A percentile compares a stretch with the other conserved stretches of the same genome.
These are phyloP conservation scores for Camellia granthamiana DNA, from an alignment of 148 eudicot species.

Conservation along the genomic window DNA sequence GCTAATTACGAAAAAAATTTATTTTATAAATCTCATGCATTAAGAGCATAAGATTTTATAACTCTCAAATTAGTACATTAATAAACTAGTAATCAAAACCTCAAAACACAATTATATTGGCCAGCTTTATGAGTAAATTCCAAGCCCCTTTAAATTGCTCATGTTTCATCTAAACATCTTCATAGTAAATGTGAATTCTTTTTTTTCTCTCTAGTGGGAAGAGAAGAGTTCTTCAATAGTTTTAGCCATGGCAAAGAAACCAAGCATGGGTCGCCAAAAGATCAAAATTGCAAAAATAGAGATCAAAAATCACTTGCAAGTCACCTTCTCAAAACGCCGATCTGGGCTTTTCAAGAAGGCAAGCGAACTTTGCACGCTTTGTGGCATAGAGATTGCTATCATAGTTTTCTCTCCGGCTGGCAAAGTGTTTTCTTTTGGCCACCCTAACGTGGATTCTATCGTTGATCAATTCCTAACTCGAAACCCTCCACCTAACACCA, in stretches of 20 bases:
- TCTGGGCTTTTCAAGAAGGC: slow-evolving; percentile 59
- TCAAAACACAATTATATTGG: slow-evolving; percentile 10
- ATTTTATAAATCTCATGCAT: slow-evolving; percentile 33
- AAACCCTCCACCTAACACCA: slow-evolving; percentile 26
- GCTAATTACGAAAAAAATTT: slow-evolving; percentile 18
- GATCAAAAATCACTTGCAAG: slow-evolving; percentile 50
- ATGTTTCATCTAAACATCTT: slow-evolving; percentile 1
- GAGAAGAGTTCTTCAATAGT: not conserved
- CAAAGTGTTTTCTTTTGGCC: slow-evolving; percentile 52
- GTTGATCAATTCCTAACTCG: slow-evolving; percentile 35
- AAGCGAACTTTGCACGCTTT: slow-evolving; percentile 52
- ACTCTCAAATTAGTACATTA: slow-evolving; percentile 43
- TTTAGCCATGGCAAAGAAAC: slow-evolving; percentile 47
- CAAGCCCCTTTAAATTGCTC: slow-evolving; percentile 22
- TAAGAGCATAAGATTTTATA: slow-evolving; percentile 35
- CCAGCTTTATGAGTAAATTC: slow-evolving; percentile 4
- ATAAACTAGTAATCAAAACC: slow-evolving; percentile 4
- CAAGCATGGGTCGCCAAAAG: slow-evolving; percentile 54
- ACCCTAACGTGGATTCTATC: slow-evolving; percentile 43
- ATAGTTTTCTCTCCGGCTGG: slow-evolving; percentile 49
- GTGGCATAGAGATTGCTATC: slow-evolving; percentile 43
- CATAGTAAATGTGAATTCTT: not conserved
- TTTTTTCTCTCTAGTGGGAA: no score
- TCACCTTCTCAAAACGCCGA: slow-evolving; percentile 64
- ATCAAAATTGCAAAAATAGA: slow-evolving; percentile 58